Percentiles rank a stretch among this genome's conserved stretches.
Conservation (phyloP, 1,284 basidiomycete genomes). For the Mycosarcoma mackinlayi region DNA sequence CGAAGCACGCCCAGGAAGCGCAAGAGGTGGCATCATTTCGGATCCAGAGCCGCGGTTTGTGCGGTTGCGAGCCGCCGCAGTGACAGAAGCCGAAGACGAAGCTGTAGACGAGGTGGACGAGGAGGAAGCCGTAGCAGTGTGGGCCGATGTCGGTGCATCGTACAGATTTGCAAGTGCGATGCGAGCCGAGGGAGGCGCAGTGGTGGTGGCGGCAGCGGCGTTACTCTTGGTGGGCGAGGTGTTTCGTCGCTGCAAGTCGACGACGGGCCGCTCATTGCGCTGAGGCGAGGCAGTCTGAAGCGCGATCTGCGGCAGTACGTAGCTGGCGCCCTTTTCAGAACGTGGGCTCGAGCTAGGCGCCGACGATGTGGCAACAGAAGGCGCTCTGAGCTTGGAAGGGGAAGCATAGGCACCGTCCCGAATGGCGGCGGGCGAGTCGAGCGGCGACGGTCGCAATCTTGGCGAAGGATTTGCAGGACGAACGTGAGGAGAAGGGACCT, state of each 20-base stretch:
- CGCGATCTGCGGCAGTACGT: slow-evolving; percentile 38
- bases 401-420: slow-evolving; percentile 18
- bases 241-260: slow-evolving; percentile 45
- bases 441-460: slow-evolving; percentile 27
- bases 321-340: slow-evolving; percentile 14
- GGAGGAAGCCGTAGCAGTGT: slow-evolving; percentile 14
- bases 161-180: slow-evolving; percentile 33
- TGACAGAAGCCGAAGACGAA: slow-evolving; percentile 12
- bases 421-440: slow-evolving; percentile 31
- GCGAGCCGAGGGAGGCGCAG: slow-evolving; percentile 32
- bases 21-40: slow-evolving; percentile 43
- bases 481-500: slow-evolving; percentile 26
- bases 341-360: slow-evolving; percentile 20
- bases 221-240: slow-evolving; percentile 42
- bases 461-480: slow-evolving; percentile 43
- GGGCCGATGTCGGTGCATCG: slow-evolving; percentile 22
- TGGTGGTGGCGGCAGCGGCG: slow-evolving; percentile 6
- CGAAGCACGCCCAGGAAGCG: slow-evolving; percentile 41
- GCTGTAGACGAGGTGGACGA: slow-evolving; percentile 21
- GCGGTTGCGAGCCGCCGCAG: slow-evolving; percentile 23
- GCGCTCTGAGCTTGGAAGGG: slow-evolving; percentile 22
- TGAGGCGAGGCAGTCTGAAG: slow-evolving; percentile 42
- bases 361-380: slow-evolving; percentile 10
- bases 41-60: slow-evolving; percentile 35
- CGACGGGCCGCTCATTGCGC: slow-evolving; percentile 25